phyloP scores from a whole-genome alignment of 805 yeast species.

The Komagataella ulmi region DNA sequence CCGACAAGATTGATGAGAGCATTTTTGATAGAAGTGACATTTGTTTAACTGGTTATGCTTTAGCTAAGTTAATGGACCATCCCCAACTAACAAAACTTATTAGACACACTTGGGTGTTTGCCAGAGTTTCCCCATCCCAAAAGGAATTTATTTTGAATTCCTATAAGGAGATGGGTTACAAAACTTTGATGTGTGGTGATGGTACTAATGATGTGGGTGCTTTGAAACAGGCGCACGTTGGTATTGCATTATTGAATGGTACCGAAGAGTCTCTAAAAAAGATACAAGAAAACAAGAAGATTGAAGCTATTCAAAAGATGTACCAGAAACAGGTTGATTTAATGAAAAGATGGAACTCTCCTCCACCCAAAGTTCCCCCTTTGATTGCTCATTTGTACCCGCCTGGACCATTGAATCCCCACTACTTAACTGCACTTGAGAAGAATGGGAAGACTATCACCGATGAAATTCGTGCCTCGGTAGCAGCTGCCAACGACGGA shows the following conservation, averaged over 20 bases:
- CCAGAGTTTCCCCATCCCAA: constrained; percentile 94
- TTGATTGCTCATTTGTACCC: constrained; percentile 92
- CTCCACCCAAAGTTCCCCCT: constrained; percentile 73
- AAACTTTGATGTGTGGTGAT: constrained; percentile 97
- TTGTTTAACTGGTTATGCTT: constrained; percentile 89
- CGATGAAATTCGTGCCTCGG: constrained; percentile 54
- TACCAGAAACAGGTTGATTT: constrained; percentile 78
- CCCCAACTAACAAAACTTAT: constrained; percentile 59
- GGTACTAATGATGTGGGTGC: constrained; percentile 99
- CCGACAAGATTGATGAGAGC: constrained; percentile 37
- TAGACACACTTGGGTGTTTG: constrained; percentile 91
- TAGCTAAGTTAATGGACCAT: constrained; percentile 52
- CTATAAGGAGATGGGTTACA: constrained; percentile 79
- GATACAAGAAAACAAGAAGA: constrained; percentile 66
- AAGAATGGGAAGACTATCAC: constrained; percentile 71
- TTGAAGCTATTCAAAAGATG: constrained; percentile 47
- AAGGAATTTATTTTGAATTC: constrained; percentile 83
- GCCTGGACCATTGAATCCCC: constrained; percentile 87
- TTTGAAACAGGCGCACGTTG: constrained; percentile 94
- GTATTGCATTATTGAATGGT: constrained; percentile 95
- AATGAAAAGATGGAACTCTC: constrained; percentile 71
- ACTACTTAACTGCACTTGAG: constrained; percentile 76
- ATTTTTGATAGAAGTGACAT: constrained; percentile 63
- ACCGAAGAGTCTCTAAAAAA: constrained; percentile 89
- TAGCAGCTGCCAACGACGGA: constrained; percentile 31